phyloP scores from a whole-genome alignment of 495 filamentous ascomycete genomes.

The Xylona heveae region DNA sequence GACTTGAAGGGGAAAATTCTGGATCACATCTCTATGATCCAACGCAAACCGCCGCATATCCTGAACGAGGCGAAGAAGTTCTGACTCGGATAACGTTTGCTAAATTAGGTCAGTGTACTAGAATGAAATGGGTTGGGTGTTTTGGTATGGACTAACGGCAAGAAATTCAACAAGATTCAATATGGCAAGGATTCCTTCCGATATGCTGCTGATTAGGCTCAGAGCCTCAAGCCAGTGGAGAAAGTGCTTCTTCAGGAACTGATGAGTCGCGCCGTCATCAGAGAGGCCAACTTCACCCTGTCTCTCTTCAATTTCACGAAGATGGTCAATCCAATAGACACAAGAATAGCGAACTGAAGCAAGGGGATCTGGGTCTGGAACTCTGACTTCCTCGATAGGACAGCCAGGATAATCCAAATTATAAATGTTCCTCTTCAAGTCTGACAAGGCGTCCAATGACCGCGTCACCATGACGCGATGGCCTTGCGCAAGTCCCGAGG shows the following conservation, averaged over 20 bases:
- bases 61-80: slow-evolving; percentile 1
- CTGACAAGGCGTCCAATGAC: slow-evolving; percentile 10
- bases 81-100: background rate
- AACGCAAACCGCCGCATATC: slow-evolving; percentile 7
- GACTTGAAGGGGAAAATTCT: slow-evolving; percentile 7
- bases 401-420: slow-evolving; percentile 5
- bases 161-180: background rate
- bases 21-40: slow-evolving; percentile 4
- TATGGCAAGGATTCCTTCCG: slow-evolving; percentile 8
- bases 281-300: slow-evolving; percentile 1
- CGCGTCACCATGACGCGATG: slow-evolving; percentile 14
- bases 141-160: background rate
- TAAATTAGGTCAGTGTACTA: too few relatives aligned
- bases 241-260: slow-evolving; percentile 12
- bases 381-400: slow-evolving; percentile 7
- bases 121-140: background rate
- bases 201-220: slow-evolving; percentile 12
- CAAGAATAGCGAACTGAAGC: slow-evolving; percentile 15
- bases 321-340: slow-evolving; percentile 18
- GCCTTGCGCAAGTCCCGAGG: slow-evolving; percentile 4
- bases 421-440: slow-evolving; percentile 10
- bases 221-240: slow-evolving; percentile 21
- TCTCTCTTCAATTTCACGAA: slow-evolving; percentile 2
- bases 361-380: slow-evolving; percentile 13
- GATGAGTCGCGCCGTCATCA: slow-evolving; percentile 5